Base-by-base conservation (phyloP, 495 filamentous ascomycete species). In the Lindgomyces ingoldianus region DNA sequence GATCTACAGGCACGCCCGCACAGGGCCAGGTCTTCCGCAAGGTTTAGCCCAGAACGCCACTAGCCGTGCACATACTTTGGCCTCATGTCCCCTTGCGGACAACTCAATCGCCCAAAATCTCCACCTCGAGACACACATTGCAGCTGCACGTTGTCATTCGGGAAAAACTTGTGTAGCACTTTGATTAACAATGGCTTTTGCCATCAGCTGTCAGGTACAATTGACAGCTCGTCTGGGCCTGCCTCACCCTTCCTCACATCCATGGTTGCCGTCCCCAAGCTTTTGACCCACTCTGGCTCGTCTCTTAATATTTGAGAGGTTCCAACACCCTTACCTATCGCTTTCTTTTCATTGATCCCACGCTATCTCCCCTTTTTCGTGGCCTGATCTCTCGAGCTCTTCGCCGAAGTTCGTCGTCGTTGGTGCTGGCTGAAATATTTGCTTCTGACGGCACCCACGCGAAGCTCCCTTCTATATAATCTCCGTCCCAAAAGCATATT, bases 141-240 rank as follows among this genome's bases (percentile, higher is more conserved):
- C 51, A 57, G 44, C 53, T 42, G 51, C 14, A 21, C 3, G 19
- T 21, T 36, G 42, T 50, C 60, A 29, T 22, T 18, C 3, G 33
- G 50, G 62, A 41, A 29, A 46, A 30, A 48, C 46, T 30, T 46
- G 26, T 22, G 62, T 65, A 9, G 30, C 56, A 55, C 48, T n/a
- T 46, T 54, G 36, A 65, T 54, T 54, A 39, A 26, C 18, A 25
- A n/a, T 16, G 2, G 1, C 53, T 19, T 12, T 19, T 4, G 10
- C 51, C 19, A 14, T 51, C 33, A 39, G 36, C 62, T 65, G 62
- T 65, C 62, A 65, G 36, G 55, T n/a, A 39, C 21, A 25, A 16
- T 8, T 65, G 62, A 65, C 62, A 65, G 62, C 62, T 58, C 45
- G 55, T 21, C 16, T 14, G 60, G 48, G 44, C 24, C 55, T 26